phyloP scores from a whole-genome alignment of 805 yeast genomes.

The Cyberlindnera samutprakarnensis region DNA sequence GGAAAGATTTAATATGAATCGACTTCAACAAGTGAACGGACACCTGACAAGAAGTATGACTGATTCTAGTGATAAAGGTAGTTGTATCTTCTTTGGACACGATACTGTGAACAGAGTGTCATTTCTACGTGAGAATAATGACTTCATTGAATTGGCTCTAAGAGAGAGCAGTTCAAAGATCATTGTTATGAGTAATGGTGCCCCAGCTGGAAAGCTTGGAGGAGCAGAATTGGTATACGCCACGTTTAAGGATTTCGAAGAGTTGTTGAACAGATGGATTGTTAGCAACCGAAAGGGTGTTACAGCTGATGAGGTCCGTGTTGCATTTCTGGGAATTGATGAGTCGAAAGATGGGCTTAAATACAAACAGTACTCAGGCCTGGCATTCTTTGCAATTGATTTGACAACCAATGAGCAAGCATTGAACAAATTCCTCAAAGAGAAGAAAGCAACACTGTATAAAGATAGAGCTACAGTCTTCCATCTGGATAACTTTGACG shows the following conservation, averaged over 20 bases:
- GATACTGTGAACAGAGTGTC: constrained; percentile 52
- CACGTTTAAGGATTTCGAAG: constrained; percentile 11
- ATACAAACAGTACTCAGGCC: constrained; percentile 35
- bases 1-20: not conserved
- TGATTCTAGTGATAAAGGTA: too few relatives aligned
- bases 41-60: constrained; percentile 2
- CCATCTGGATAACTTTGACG: constrained; percentile 33
- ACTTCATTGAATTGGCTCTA: constrained; percentile 36
- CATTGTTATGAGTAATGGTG: constrained; percentile 27
- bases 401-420: constrained; percentile 18
- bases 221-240: not conserved
- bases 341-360: constrained; percentile 14
- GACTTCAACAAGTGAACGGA: constrained; percentile 1
- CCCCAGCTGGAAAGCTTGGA: constrained; percentile 9
- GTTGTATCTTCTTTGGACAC: constrained; percentile 33
- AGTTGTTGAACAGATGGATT: constrained; percentile 11
- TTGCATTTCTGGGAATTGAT: constrained; percentile 45
- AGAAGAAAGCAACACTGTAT: constrained; percentile 1
- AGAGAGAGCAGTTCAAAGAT: constrained; percentile 35
- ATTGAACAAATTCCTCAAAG: not conserved
- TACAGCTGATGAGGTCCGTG: constrained; percentile 27
- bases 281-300: constrained; percentile 5
- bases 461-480: constrained; percentile 14
- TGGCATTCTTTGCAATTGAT: constrained; percentile 61
- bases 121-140: constrained; percentile 44